Percentiles rank a stretch among this genome's conserved stretches.
Conservation (phyloP, 768 basidiomycete genomes). For the Boletus barrowsii region DNA sequence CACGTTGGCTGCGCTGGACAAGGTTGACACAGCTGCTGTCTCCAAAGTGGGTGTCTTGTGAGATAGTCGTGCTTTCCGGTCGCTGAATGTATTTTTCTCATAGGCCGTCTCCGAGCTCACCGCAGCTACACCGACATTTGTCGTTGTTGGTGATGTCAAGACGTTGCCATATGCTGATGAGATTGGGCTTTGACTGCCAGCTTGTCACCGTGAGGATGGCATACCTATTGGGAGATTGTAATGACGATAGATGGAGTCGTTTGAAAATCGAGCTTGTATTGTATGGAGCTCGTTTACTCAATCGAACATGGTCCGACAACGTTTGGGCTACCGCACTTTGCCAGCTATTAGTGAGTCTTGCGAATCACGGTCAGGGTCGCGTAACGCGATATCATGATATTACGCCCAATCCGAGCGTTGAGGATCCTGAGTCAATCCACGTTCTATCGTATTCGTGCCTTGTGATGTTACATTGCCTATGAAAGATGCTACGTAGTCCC, state of each 20-base stretch:
- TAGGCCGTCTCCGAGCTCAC: conserved; percentile 62
- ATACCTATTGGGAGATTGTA: conserved; percentile 16
- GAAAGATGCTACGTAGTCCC: too few relatives aligned
- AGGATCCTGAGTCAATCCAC: too few relatives aligned
- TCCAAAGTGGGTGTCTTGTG: conserved; percentile 51
- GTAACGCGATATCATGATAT: too few relatives aligned
- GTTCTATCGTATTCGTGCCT: too few relatives aligned
- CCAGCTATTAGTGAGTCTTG: too few relatives aligned
- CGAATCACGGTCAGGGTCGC: too few relatives aligned
- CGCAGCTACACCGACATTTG: conserved; percentile 79
- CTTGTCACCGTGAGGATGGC: not conserved
- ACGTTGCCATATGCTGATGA: conserved; percentile 82
- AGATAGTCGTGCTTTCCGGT: not conserved
- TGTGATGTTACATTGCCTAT: too few relatives aligned
- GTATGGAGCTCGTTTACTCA: not conserved
- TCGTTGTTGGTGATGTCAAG: conserved; percentile 77
- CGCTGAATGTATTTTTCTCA: not conserved
- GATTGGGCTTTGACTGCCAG: conserved; percentile 58
- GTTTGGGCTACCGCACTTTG: too few relatives aligned
- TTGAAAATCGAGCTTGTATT: conserved; percentile 1
- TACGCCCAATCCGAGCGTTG: too few relatives aligned
- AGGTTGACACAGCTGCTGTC: conserved; percentile 61
- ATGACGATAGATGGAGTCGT: conserved; percentile 17
- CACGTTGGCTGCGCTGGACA: conserved; percentile 67
- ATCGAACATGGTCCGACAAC: not conserved